Percentiles rank a stretch among this genome's conserved stretches.
Conservation (phyloP, 208 protist genomes). For the Strigomonas oncopelti region DNA sequence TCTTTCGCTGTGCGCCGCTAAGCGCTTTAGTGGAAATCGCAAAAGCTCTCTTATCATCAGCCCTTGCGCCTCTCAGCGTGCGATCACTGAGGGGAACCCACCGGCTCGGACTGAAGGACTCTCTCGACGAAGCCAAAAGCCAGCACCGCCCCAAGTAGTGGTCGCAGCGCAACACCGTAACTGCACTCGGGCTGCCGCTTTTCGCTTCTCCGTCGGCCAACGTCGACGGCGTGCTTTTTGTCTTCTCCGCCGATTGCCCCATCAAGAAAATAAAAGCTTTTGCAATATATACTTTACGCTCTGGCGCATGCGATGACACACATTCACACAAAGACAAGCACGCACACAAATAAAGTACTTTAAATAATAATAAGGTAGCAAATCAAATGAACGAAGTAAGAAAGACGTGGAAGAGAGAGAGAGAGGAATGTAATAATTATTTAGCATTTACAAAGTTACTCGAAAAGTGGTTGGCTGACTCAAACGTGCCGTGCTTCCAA, state of each 20-base stretch:
- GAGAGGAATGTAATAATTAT: neutral
- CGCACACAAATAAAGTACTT: neutral
- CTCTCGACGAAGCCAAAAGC: constrained; percentile 15
- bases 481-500: too few relatives aligned
- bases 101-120: constrained; percentile 29
- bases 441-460: too few relatives aligned
- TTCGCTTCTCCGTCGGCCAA: too few relatives aligned
- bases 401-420: neutral
- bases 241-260: neutral
- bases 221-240: too few relatives aligned
- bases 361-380: constrained; percentile 2
- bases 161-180: constrained; percentile 6
- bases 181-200: too few relatives aligned
- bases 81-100: constrained; percentile 17
- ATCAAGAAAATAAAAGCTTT: neutral
- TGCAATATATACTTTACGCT: neutral
- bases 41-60: constrained; percentile 14
- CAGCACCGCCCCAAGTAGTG: constrained; percentile 26
- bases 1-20: neutral
- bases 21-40: constrained; percentile 8
- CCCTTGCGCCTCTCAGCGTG: neutral
- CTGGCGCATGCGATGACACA: neutral
- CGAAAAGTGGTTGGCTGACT: too few relatives aligned
- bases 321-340: neutral
- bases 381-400: constrained; percentile 2